These are phyloP conservation scores for Opeltia flavorubescens DNA, from an alignment of 495 filamentous ascomycete genomes.

Conservation along the genomic window DNA sequence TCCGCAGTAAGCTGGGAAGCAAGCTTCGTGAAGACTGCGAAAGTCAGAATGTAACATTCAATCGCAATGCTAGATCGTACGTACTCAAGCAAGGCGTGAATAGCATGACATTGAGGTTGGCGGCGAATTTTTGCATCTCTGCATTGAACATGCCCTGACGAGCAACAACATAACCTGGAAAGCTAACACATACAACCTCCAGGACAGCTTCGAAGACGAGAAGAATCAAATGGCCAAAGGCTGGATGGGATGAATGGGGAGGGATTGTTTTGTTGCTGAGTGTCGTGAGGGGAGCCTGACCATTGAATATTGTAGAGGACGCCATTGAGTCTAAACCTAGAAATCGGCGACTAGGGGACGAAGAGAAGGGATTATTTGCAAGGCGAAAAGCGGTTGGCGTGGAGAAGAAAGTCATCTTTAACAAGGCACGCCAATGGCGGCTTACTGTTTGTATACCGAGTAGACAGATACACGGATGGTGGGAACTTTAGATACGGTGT, in stretches of 20 bases:
- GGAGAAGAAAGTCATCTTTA: conserved; percentile 26
- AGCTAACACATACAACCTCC: conserved; percentile 87
- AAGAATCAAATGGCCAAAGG: conserved; percentile 61
- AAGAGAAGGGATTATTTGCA: conserved; percentile 27
- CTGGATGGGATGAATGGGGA: conserved; percentile 40
- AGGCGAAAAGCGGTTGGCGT: conserved; percentile 52
- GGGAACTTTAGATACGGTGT: no score
- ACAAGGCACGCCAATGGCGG: background rate
- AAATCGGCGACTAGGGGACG: no score
- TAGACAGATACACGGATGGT: no score
- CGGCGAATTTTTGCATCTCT: conserved; percentile 87
- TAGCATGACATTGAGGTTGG: conserved; percentile 83
- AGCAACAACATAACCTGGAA: conserved; percentile 92
- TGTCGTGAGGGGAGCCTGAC: conserved; percentile 3
- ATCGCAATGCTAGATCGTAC: conserved; percentile 16
- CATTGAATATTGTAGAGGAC: background rate
- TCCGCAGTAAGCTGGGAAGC: conserved; percentile 88
- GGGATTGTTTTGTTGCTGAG: conserved; percentile 13
- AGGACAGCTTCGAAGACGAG: conserved; percentile 93
- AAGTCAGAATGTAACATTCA: background rate
- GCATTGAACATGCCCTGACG: conserved; percentile 82
- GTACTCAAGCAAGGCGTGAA: conserved; percentile 95
- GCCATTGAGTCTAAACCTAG: conserved; percentile 3
- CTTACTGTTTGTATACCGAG: background rate
- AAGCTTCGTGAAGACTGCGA: conserved; percentile 84